Conservation (phyloP, 1,139 yeast species). For the Hyphopichia khmerensis region DNA sequence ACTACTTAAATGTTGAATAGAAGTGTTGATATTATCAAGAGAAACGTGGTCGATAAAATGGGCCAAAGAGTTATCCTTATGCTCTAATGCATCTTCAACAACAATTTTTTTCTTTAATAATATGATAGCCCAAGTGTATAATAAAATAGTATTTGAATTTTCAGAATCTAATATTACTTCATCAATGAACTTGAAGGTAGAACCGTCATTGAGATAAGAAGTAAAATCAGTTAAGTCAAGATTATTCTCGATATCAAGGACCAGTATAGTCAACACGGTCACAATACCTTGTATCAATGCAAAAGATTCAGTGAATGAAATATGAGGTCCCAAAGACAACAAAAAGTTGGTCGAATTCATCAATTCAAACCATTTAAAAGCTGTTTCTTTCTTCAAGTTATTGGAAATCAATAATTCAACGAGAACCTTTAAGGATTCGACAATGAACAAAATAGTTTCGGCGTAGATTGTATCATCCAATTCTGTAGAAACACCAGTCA, state of each 20-base stretch:
- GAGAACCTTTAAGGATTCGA: constrained; percentile 45
- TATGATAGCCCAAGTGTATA: constrained; percentile 72
- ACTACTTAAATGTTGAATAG: constrained; percentile 36
- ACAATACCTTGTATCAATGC: constrained; percentile 46
- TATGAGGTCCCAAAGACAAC: constrained; percentile 23
- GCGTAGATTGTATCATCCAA: constrained; percentile 24
- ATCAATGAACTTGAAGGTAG: constrained; percentile 41
- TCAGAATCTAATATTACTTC: constrained; percentile 26
- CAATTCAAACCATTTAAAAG: constrained; percentile 57
- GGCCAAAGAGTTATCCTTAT: constrained; percentile 4
- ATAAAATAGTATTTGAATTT: constrained; percentile 46
- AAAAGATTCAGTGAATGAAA: constrained; percentile 32
- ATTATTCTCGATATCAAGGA: constrained; percentile 55
- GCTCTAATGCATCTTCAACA: constrained; percentile 34
- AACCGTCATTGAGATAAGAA: constrained; percentile 45
- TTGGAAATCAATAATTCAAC: constrained; percentile 37
- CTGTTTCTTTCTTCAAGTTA: constrained; percentile 26
- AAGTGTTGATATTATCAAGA: constrained; percentile 12
- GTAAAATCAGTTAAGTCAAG: constrained; percentile 31
- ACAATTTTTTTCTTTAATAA: constrained; percentile 54
- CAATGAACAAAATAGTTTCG: constrained; percentile 37
- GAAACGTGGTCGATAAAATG: constrained; percentile 12
- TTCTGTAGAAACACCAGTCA: constrained; percentile 15
- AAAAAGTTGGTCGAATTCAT: constrained; percentile 46
- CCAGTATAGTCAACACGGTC: constrained; percentile 48